Evolutionary conservation across 2,329 filamentous ascomycete genomes (phyloP).

Genomic region (Fusarium oligoseptatum): DNA sequence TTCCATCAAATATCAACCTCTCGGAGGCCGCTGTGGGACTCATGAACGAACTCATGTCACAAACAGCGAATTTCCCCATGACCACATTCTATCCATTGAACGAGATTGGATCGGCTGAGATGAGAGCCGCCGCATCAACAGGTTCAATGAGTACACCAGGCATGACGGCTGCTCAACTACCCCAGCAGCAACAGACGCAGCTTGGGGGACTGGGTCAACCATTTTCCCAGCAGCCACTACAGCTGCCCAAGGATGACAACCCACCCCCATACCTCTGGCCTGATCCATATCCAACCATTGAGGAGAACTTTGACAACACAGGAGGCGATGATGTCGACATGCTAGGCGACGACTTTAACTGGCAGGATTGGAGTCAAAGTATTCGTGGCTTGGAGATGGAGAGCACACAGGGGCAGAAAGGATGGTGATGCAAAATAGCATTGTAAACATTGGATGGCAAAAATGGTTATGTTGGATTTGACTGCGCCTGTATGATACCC

Average conservation of each 20-base stretch:
- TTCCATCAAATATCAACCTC: conserved; percentile 43
- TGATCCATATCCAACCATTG: conserved; percentile 48
- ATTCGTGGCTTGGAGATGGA: conserved; percentile 56
- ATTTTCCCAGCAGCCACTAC: conserved; percentile 36
- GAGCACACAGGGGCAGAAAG: conserved; percentile 37
- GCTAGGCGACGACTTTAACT: conserved; percentile 60
- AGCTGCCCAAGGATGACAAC: conserved; percentile 50
- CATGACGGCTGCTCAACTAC: conserved; percentile 1
- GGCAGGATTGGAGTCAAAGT: conserved; percentile 63
- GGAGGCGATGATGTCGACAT: conserved; percentile 54
- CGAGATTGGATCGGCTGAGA: conserved; percentile 33
- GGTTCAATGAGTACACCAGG: conserved; percentile 4
- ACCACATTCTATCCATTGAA: conserved; percentile 42
- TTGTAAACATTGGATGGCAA: conserved; percentile 6
- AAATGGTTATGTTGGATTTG: conserved; percentile 15
- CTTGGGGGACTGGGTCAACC: conserved; percentile 18
- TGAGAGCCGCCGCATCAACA: conserved; percentile 33
- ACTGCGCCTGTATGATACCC: conserved; percentile 45
- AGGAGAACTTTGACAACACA: conserved; percentile 46
- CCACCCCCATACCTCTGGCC: conserved; percentile 60
- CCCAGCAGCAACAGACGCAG: conserved; percentile 20
- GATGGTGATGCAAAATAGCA: conserved; percentile 36
- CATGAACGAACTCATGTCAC: conserved; percentile 41
- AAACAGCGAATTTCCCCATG: conserved; percentile 28
- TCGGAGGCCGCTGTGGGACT: conserved; percentile 48